Percentiles rank a stretch among this genome's conserved stretches.
phyloP scores from a whole-genome alignment of 148 eudicot genomes.

The Amaranthus cruentus region DNA sequence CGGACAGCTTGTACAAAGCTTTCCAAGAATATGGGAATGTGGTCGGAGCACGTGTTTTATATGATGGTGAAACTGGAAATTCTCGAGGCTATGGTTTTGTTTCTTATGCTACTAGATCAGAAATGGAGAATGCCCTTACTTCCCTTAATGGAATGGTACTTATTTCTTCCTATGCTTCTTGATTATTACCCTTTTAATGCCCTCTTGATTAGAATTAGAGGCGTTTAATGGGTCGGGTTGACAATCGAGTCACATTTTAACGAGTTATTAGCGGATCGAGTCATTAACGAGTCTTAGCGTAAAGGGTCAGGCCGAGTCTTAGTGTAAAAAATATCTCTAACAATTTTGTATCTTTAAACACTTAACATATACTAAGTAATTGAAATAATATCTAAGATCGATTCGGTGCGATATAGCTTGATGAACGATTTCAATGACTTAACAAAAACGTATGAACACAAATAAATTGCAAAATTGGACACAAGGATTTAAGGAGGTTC shows the following conservation, averaged over 20 bases:
- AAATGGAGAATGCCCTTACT: constrained; percentile 80
- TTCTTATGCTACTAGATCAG: constrained; percentile 44
- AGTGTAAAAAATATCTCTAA: no score
- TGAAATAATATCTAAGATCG: no score
- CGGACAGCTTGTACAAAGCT: constrained; percentile 58
- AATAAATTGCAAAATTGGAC: no score
- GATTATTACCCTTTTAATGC: background rate
- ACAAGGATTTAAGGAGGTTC: no score
- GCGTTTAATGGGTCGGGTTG: background rate
- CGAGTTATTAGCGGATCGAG: no score
- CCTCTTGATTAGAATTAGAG: background rate
- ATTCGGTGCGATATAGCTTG: no score
- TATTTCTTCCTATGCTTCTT: background rate
- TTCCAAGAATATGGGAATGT: constrained; percentile 65
- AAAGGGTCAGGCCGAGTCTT: no score
- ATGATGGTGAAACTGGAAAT: constrained; percentile 86
- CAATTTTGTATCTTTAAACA: no score
- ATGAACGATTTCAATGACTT: no score
- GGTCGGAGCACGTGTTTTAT: constrained; percentile 83
- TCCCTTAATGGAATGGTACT: constrained; percentile 82
- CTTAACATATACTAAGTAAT: no score
- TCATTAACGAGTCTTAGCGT: no score
- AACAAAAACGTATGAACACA: no score
- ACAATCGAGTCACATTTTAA: background rate
- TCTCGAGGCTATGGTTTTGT: constrained; percentile 96